Conservation (phyloP, 2,329 filamentous ascomycete genomes). For the Clonostachys sp. region DNA sequence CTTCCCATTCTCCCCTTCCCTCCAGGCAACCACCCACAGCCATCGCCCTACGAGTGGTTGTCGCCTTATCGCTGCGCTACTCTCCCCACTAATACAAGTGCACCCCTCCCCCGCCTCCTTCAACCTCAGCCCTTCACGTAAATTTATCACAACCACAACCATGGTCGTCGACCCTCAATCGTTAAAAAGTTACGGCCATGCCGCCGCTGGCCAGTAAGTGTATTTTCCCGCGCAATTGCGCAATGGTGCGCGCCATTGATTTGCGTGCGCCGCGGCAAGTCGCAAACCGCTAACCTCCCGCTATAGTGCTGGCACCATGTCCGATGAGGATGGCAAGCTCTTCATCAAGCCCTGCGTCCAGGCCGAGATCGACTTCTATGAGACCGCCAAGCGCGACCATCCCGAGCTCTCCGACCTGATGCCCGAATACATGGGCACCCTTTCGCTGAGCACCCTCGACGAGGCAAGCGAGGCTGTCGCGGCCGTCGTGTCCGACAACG, state of each 20-base stretch:
- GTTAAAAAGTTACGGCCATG: slow-evolving; percentile 66
- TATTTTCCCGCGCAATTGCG: background rate
- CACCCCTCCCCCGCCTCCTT: background rate
- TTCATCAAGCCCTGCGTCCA: slow-evolving; percentile 93
- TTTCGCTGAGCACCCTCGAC: slow-evolving; percentile 59
- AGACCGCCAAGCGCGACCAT: slow-evolving; percentile 60
- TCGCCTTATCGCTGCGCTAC: background rate
- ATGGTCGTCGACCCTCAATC: too few species aligned
- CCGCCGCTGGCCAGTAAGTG: slow-evolving; percentile 81
- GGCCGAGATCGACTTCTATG: slow-evolving; percentile 86
- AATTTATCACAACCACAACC: too few species aligned
- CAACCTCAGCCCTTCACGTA: too few species aligned
- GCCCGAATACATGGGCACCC: slow-evolving; percentile 78
- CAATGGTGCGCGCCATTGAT: too few species aligned
- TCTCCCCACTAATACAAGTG: background rate
- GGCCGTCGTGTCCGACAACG: slow-evolving; percentile 31
- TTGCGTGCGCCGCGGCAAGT: background rate
- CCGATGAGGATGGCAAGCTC: slow-evolving; percentile 74
- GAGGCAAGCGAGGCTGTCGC: slow-evolving; percentile 41
- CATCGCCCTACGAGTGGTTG: background rate
- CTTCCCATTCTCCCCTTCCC: background rate
- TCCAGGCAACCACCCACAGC: background rate
- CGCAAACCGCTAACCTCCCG: slow-evolving; percentile 1
- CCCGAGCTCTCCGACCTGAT: slow-evolving; percentile 75
- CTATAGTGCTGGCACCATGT: slow-evolving; percentile 80